A percentile compares a stretch with the other conserved stretches of the same genome.
These are phyloP conservation scores for Coemansia sp. DNA, from an alignment of 192 early-diverging fungal species.

Conservation along the genomic window DNA sequence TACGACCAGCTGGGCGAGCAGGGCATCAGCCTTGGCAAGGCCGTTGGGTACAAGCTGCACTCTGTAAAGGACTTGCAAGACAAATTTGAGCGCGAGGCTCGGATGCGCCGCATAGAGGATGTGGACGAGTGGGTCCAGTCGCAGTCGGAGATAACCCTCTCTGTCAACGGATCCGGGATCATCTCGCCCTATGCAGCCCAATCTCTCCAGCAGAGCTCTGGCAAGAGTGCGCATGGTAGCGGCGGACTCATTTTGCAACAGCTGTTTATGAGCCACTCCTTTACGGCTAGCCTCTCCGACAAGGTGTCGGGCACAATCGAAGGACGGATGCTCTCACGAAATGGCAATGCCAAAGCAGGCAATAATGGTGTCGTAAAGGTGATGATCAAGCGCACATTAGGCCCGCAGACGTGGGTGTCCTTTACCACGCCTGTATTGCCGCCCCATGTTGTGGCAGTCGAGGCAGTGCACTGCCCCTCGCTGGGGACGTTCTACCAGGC, in stretches of 20 bases:
- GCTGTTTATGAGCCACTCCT: conserved; percentile 59
- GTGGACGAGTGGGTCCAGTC: conserved; percentile 69
- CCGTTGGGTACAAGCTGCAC: conserved; percentile 68
- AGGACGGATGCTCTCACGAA: conserved; percentile 66
- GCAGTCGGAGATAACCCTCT: conserved; percentile 40
- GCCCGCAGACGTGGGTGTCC: conserved; percentile 50
- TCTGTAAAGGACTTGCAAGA: conserved; percentile 69
- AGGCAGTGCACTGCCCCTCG: conserved; percentile 50
- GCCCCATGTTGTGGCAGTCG: conserved; percentile 62
- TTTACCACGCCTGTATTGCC: conserved; percentile 60
- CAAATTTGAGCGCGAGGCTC: conserved; percentile 66
- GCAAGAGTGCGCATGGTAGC: neutral
- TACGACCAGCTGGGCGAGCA: conserved; percentile 96
- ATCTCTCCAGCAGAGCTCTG: neutral
- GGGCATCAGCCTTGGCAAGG: conserved; percentile 66
- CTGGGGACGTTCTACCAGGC: conserved; percentile 12
- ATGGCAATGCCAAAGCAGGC: conserved; percentile 68
- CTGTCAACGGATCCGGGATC: conserved; percentile 8
- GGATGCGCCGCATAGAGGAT: conserved; percentile 61
- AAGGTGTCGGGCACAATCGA: conserved; percentile 57
- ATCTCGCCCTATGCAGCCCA: neutral
- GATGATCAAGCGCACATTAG: conserved; percentile 73
- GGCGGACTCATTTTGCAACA: conserved; percentile 14
- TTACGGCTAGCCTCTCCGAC: conserved; percentile 61
- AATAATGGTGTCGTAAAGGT: conserved; percentile 67